phyloP scores from a whole-genome alignment of 2,329 filamentous ascomycete species.

The Alternaria tenuissima region DNA sequence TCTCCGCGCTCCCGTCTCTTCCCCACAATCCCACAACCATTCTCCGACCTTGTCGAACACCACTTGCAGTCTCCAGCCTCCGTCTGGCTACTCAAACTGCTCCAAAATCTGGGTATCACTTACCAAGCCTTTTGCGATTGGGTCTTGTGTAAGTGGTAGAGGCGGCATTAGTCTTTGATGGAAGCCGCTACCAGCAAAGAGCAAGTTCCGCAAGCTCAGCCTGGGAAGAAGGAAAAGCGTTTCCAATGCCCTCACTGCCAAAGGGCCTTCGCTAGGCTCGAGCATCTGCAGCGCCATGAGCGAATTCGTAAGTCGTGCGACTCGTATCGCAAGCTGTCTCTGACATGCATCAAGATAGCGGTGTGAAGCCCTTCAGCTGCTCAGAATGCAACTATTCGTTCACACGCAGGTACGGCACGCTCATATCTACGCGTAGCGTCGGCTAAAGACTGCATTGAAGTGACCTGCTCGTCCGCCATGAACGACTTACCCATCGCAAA shows the following conservation, averaged over 20 bases:
- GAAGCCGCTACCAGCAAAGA: constrained; percentile 29
- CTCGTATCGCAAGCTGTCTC: background rate
- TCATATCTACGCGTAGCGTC: background rate
- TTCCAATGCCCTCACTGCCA: constrained; percentile 47
- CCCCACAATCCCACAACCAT: constrained; percentile 30
- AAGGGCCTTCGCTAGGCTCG: constrained; percentile 48
- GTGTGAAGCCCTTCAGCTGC: constrained; percentile 53
- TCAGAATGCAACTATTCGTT: constrained; percentile 53
- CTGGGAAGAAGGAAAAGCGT: constrained; percentile 47
- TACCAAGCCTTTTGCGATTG: constrained; percentile 11
- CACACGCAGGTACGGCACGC: constrained; percentile 49
- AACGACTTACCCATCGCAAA: constrained; percentile 51
- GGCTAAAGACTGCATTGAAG: constrained; percentile 23
- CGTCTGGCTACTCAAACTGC: constrained; percentile 8
- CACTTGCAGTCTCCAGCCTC: constrained; percentile 20
- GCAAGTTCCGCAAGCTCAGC: constrained; percentile 21
- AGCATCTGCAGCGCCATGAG: constrained; percentile 54
- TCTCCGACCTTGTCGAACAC: constrained; percentile 21
- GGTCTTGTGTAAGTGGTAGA: constrained; percentile 1
- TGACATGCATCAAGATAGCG: constrained; percentile 44
- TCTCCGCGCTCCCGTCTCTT: constrained; percentile 22
- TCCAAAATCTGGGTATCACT: background rate
- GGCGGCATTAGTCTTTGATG: constrained; percentile 24
- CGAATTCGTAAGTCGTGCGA: constrained; percentile 45
- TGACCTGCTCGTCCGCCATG: constrained; percentile 53